These are phyloP conservation scores for Thelonectria discophora DNA, from an alignment of 2,329 filamentous ascomycete species.

Conservation along the genomic window DNA sequence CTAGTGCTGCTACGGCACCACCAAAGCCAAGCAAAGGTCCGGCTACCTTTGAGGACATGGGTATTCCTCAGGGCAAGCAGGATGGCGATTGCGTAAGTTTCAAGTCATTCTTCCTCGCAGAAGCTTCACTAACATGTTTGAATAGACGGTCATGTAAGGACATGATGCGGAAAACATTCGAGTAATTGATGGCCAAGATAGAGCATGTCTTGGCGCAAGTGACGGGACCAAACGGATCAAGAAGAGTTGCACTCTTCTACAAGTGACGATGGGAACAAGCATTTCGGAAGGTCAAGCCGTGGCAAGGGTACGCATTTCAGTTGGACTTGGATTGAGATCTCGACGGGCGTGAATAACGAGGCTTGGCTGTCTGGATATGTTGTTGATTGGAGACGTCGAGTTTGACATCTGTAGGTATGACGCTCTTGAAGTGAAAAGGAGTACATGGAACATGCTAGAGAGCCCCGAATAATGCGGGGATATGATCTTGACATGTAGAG, in stretches of 20 bases:
- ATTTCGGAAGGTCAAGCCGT: conserved; percentile 20
- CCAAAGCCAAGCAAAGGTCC: conserved; percentile 73
- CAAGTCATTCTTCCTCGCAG: not conserved
- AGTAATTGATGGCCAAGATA: not conserved
- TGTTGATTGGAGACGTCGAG: conserved; percentile 11
- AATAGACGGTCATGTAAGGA: conserved; percentile 42
- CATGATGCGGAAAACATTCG: not conserved
- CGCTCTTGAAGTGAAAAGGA: conserved; percentile 15
- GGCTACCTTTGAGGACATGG: conserved; percentile 98
- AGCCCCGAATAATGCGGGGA: conserved; percentile 7
- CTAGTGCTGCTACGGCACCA: conserved; percentile 48
- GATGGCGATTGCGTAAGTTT: conserved; percentile 89
- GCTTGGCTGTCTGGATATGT: conserved; percentile 13
- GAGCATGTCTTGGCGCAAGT: conserved; percentile 3
- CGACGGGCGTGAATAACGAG: conserved; percentile 11
- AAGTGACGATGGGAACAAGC: conserved; percentile 5
- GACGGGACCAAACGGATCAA: conserved; percentile 3
- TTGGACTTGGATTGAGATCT: conserved; percentile 16
- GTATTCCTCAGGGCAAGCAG: conserved; percentile 82
- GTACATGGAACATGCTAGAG: conserved; percentile 16
- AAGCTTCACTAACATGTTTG: conserved; percentile 13
- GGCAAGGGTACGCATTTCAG: conserved; percentile 5
- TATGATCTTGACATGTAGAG: conserved; percentile 15
- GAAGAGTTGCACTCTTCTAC: conserved; percentile 2
- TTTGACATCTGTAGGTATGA: conserved; percentile 20